phyloP scores from a whole-genome alignment of 768 basidiomycete genomes.

The Russula brevipes region DNA sequence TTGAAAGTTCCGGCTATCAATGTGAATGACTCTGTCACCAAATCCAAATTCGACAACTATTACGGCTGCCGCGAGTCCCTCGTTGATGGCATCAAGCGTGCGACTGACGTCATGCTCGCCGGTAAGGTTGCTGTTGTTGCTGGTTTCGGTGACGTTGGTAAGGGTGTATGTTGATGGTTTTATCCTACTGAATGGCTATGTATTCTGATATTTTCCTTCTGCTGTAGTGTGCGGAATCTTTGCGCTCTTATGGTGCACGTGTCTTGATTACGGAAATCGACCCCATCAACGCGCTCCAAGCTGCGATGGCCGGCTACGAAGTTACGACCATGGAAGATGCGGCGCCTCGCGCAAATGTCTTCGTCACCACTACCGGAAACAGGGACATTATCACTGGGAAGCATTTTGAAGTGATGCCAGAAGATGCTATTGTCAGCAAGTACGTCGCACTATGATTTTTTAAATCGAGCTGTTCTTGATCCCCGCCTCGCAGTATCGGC shows the following conservation, averaged over 20 bases:
- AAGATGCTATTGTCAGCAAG: constrained; percentile 99
- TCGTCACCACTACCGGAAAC: constrained; percentile 98
- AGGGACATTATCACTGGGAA: constrained; percentile 91
- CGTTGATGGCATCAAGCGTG: constrained; percentile 99
- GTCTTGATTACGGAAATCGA: constrained; percentile 97
- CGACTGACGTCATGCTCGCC: constrained; percentile 99
- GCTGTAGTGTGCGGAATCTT: constrained; percentile 89
- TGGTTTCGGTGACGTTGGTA: constrained; percentile 98
- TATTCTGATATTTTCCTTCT: background rate
- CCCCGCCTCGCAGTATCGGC: constrained; percentile 53
- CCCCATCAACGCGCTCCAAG: constrained; percentile 99
- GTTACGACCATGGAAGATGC: constrained; percentile 99
- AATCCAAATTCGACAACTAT: constrained; percentile 98
- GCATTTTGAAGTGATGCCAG: constrained; percentile 92
- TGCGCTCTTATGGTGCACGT: constrained; percentile 95
- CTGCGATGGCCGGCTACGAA: constrained; percentile 99
- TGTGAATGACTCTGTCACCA: constrained; percentile 99
- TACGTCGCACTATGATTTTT: constrained; percentile 36
- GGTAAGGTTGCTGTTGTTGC: constrained; percentile 99
- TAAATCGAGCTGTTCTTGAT: background rate
- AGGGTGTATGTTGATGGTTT: constrained; percentile 67
- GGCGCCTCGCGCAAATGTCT: constrained; percentile 81
- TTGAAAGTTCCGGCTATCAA: constrained; percentile 99
- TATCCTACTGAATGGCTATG: background rate
- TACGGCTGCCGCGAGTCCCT: constrained; percentile 99